Conservation (phyloP, 2,329 filamentous ascomycete species). For the Paraphoma sp. region DNA sequence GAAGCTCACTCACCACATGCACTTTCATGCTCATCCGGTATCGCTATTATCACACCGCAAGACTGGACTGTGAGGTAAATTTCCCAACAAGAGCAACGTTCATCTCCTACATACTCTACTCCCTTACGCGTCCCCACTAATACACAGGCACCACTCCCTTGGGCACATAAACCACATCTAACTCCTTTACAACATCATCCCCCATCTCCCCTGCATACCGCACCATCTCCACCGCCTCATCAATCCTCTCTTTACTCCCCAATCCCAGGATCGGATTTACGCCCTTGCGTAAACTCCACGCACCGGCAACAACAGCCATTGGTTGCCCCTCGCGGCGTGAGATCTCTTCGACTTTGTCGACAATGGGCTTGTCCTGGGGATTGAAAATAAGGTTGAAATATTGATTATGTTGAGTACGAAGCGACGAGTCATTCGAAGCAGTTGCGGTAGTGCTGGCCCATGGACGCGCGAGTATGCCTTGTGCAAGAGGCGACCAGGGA, state of each 20-base stretch:
- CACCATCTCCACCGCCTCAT: constrained; percentile 19
- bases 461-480: not conserved
- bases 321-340: not conserved
- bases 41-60: too few species aligned
- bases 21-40: too few species aligned
- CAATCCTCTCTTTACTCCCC: constrained; percentile 24
- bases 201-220: not conserved
- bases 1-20: too few species aligned
- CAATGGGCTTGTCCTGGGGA: not conserved
- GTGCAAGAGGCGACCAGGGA: not conserved
- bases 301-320: constrained; percentile 24
- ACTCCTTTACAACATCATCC: not conserved
- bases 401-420: not conserved
- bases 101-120: too few species aligned
- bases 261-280: constrained; percentile 26
- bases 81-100: too few species aligned
- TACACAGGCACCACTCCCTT: not conserved
- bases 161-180: not conserved
- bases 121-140: too few species aligned
- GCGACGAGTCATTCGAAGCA: not conserved
- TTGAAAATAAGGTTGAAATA: too few species aligned
- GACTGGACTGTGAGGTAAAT: too few species aligned
- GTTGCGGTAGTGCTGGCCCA: not conserved
- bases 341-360: not conserved
- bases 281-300: constrained; percentile 25